A percentile compares a stretch with the other conserved stretches of the same genome.
Evolutionary conservation across 768 basidiomycete genomes (phyloP).

Genomic region (Mycena filopes): DNA sequence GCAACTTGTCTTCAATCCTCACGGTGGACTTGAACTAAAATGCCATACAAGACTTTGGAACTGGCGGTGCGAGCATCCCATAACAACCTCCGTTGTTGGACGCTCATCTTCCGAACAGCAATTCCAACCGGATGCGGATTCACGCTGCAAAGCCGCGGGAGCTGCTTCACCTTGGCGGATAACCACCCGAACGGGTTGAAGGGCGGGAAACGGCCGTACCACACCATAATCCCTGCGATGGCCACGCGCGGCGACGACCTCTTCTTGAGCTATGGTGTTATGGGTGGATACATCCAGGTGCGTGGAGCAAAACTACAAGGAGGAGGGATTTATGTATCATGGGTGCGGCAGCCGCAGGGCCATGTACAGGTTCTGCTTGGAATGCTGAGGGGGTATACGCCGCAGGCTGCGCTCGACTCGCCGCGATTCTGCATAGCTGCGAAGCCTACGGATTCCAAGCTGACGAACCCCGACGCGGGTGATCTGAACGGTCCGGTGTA

Average conservation of each 20-base stretch:
- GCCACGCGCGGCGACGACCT: constrained; percentile 82
- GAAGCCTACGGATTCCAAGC: constrained; percentile 71
- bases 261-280: constrained; percentile 90
- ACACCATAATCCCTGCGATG: constrained; percentile 95
- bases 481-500: constrained; percentile 87
- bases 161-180: constrained; percentile 81
- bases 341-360: constrained; percentile 96
- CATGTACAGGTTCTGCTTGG: constrained; percentile 95
- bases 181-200: constrained; percentile 88
- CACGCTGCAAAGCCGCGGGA: constrained; percentile 94
- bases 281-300: constrained; percentile 93
- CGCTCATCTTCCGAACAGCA: constrained; percentile 55
- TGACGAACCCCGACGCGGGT: constrained; percentile 60
- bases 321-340: too few relatives aligned
- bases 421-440: constrained; percentile 97
- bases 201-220: constrained; percentile 86
- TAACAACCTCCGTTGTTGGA: not conserved
- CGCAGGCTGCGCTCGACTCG: constrained; percentile 92
- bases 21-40: not conserved
- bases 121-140: constrained; percentile 96
- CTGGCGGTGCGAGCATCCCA: constrained; percentile 63
- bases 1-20: constrained; percentile 27
- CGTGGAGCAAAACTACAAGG: too few relatives aligned
- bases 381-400: constrained; percentile 85
- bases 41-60: constrained; percentile 78